Conservation (phyloP, 2,329 filamentous ascomycete species). For the Arthrobotrys megalospora region DNA sequence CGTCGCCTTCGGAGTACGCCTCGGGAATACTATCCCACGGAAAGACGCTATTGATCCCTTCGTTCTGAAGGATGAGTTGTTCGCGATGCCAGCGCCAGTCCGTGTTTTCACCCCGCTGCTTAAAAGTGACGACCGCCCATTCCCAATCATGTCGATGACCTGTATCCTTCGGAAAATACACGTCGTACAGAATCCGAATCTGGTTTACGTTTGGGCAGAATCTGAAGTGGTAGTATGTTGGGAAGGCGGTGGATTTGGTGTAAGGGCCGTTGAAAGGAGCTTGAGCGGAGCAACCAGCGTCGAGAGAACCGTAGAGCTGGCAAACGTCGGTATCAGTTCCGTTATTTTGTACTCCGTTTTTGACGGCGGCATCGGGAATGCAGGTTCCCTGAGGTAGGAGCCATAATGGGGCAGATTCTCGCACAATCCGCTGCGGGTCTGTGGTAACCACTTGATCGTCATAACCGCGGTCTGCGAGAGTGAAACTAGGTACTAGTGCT, state of each 20-base stretch:
- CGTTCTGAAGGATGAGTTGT: slow-evolving; percentile 57
- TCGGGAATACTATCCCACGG: slow-evolving; percentile 51
- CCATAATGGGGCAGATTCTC: slow-evolving; percentile 61
- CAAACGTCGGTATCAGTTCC: slow-evolving; percentile 51
- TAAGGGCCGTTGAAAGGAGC: slow-evolving; percentile 52
- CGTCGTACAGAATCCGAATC: slow-evolving; percentile 54
- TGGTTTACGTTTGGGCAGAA: slow-evolving; percentile 60
- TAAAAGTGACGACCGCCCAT: slow-evolving; percentile 56
- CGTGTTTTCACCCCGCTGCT: slow-evolving; percentile 28
- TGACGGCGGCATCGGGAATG: slow-evolving; percentile 52
- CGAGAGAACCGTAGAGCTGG: slow-evolving; percentile 54
- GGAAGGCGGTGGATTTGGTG: slow-evolving; percentile 58
- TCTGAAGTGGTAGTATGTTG: slow-evolving; percentile 58
- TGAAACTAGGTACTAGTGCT: slow-evolving; percentile 16
- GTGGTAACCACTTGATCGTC: slow-evolving; percentile 48
- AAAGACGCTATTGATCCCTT: slow-evolving; percentile 42
- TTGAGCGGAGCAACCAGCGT: slow-evolving; percentile 50
- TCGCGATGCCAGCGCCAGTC: slow-evolving; percentile 58
- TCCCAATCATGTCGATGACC: slow-evolving; percentile 59
- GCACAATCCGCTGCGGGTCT: slow-evolving; percentile 56
- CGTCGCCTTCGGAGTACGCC: slow-evolving; percentile 52
- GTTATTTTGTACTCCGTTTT: slow-evolving; percentile 56
- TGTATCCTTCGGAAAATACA: slow-evolving; percentile 55
- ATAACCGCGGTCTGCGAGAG: slow-evolving; percentile 42
- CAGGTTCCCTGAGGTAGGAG: slow-evolving; percentile 59